Evolutionary conservation across 2,329 filamentous ascomycete genomes (phyloP).

Genomic region (Penicillium polonicum): DNA sequence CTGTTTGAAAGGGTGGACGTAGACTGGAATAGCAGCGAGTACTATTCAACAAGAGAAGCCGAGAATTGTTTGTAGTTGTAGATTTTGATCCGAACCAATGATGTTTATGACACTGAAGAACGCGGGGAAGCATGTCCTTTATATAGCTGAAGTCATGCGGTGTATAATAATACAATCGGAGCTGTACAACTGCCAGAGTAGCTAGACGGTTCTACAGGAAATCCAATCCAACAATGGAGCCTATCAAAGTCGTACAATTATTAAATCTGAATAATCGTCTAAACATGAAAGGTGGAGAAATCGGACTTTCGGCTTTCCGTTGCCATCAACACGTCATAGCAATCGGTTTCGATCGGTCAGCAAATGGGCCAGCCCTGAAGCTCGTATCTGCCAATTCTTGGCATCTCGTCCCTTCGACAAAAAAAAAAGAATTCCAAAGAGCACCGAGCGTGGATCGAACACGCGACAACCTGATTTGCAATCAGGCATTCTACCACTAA

Average conservation of each 20-base stretch:
- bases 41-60: not conserved
- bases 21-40: not conserved
- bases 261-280: not conserved
- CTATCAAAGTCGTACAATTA: slow-evolving; percentile 16
- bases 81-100: not conserved
- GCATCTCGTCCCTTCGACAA: too few relatives aligned
- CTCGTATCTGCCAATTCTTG: too few relatives aligned
- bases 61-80: not conserved
- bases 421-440: too few relatives aligned
- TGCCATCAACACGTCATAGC: slow-evolving; percentile 20
- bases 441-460: too few relatives aligned
- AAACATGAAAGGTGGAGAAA: slow-evolving; percentile 10
- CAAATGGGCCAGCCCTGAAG: not conserved
- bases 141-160: not conserved
- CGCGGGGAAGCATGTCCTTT: slow-evolving; percentile 1
- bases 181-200: not conserved
- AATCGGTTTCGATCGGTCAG: not conserved
- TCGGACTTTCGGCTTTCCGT: slow-evolving; percentile 12
- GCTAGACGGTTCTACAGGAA: not conserved
- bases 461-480: too few relatives aligned
- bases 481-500: too few relatives aligned
- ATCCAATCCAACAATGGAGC: not conserved
- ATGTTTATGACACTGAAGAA: not conserved
- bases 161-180: not conserved
- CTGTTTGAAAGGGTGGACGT: not conserved